These are phyloP conservation scores for Apiotrichum porosum DNA, from an alignment of 1,284 basidiomycete species.

Conservation along the genomic window DNA sequence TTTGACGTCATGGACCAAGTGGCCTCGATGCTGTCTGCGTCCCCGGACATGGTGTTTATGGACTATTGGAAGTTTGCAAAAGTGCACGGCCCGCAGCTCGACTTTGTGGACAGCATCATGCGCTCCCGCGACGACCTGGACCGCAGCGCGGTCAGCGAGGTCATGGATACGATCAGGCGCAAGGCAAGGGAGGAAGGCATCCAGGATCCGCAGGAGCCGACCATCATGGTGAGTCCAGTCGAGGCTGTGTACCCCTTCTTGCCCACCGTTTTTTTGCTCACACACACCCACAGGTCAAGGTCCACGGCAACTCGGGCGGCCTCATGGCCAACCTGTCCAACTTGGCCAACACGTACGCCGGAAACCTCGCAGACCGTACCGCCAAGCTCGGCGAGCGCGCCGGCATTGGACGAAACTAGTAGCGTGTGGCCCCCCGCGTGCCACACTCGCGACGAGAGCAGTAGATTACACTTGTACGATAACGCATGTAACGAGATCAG, in stretches of 20 bases:
- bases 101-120: constrained; percentile 86
- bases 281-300: constrained; percentile 26
- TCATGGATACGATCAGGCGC: constrained; percentile 89
- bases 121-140: constrained; percentile 87
- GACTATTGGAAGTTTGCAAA: constrained; percentile 97
- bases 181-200: constrained; percentile 85
- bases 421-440: too few relatives aligned
- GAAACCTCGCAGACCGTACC: constrained; percentile 4
- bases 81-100: constrained; percentile 84
- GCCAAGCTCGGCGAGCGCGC: background rate
- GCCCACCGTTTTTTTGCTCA: too few relatives aligned
- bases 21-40: constrained; percentile 78
- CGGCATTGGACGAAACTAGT: background rate
- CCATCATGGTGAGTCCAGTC: constrained; percentile 56
- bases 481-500: too few relatives aligned
- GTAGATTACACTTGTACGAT: too few relatives aligned
- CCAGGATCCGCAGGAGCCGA: constrained; percentile 59
- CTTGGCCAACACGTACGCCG: constrained; percentile 22
- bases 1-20: constrained; percentile 87
- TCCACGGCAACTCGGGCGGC: constrained; percentile 27
- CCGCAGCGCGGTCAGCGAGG: constrained; percentile 74
- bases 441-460: too few relatives aligned
- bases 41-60: constrained; percentile 86
- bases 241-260: too few relatives aligned
- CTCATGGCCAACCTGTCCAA: constrained; percentile 32